Evolutionary conservation across 2,329 filamentous ascomycete genomes (phyloP).

Genomic region (Pseudopithomyces maydicus): DNA sequence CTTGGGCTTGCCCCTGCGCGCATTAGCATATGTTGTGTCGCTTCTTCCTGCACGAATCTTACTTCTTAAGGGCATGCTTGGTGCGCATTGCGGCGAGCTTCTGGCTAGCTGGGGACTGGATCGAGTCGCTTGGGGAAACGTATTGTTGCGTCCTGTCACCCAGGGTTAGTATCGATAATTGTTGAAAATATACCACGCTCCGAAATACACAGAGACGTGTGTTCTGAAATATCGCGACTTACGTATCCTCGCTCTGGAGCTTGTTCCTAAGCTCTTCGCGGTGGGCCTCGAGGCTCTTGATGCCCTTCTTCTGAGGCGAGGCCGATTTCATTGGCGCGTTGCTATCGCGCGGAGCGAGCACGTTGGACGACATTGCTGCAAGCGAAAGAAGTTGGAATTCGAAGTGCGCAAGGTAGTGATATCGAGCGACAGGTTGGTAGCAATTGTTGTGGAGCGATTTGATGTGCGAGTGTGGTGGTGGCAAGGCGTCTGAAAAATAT

Average conservation of each 20-base stretch:
- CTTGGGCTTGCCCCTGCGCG: constrained; percentile 44
- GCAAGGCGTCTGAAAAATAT: not conserved
- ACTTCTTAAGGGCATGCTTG: constrained; percentile 78
- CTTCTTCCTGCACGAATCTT: constrained; percentile 11
- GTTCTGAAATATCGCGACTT: constrained; percentile 37
- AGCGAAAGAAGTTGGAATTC: not conserved
- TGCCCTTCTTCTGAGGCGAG: constrained; percentile 34
- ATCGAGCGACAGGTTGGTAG: constrained; percentile 3
- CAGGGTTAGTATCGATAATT: not conserved
- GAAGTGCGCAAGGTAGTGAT: constrained; percentile 1
- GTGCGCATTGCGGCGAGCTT: constrained; percentile 81
- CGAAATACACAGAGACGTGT: not conserved
- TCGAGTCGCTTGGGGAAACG: constrained; percentile 83
- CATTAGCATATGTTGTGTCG: constrained; percentile 15
- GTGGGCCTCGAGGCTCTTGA: constrained; percentile 70
- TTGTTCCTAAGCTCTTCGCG: constrained; percentile 75
- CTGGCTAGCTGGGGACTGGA: constrained; percentile 84
- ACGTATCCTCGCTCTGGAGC: constrained; percentile 68
- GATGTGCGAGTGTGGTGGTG: constrained; percentile 6
- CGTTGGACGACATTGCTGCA: constrained; percentile 60
- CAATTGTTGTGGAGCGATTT: not conserved
- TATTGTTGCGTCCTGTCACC: constrained; percentile 60
- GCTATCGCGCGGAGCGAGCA: constrained; percentile 69
- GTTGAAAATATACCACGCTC: no score
- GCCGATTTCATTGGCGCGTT: constrained; percentile 55